Conservation (phyloP, 495 filamentous ascomycete genomes). For the Lasiosphaeria miniovina region DNA sequence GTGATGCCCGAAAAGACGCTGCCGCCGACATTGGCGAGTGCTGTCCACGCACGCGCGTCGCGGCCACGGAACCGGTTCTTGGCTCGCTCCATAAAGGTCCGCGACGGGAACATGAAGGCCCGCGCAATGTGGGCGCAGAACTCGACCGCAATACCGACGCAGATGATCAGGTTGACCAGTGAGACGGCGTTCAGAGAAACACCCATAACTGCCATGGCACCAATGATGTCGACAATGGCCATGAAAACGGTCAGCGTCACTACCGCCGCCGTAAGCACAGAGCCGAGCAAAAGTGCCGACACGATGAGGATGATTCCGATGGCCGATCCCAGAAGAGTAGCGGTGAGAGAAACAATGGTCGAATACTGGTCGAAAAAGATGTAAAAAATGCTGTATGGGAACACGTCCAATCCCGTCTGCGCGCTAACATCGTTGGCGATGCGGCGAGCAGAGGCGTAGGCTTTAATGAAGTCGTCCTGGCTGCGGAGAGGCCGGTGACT, state of each 20-base stretch:
- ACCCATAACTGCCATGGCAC: constrained; percentile 82
- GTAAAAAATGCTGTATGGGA: constrained; percentile 95
- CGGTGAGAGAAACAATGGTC: constrained; percentile 74
- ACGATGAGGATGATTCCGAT: constrained; percentile 79
- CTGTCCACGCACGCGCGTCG: constrained; percentile 86
- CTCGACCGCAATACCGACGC: constrained; percentile 91
- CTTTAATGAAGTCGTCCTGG: constrained; percentile 90
- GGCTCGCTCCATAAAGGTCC: constrained; percentile 70
- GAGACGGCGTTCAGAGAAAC: constrained; percentile 96
- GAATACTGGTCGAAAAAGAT: constrained; percentile 99
- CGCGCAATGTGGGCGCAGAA: constrained; percentile 97
- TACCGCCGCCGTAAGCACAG: constrained; percentile 73
- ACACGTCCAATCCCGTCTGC: constrained; percentile 70
- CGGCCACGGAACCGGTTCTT: constrained; percentile 65
- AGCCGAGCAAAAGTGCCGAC: constrained; percentile 76
- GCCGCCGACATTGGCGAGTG: constrained; percentile 87
- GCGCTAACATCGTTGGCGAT: constrained; percentile 72
- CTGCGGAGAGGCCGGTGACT: constrained; percentile 78
- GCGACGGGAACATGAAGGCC: constrained; percentile 89
- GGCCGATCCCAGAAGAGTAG: constrained; percentile 74
- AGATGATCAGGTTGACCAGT: constrained; percentile 96
- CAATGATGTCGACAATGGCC: constrained; percentile 92
- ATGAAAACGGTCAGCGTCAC: constrained; percentile 84
- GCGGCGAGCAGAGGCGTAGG: constrained; percentile 85
- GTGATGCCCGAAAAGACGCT: constrained; percentile 96